Base-by-base conservation (phyloP, 2,329 filamentous ascomycete genomes). In the Celoporthe dispersa region DNA sequence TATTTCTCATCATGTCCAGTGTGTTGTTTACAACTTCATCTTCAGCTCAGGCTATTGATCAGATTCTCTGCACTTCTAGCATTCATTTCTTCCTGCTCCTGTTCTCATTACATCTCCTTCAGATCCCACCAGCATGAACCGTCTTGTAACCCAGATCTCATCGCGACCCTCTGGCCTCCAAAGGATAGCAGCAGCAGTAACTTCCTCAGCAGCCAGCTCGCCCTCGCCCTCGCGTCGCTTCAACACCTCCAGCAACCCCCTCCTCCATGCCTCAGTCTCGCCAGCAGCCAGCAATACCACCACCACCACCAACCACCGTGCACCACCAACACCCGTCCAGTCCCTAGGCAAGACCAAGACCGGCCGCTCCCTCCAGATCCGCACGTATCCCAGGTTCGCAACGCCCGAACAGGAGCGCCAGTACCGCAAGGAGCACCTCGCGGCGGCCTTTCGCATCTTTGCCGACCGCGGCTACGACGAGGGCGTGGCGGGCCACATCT, bases 401-500 rank as follows among this genome's bases (percentile, higher is more conserved):
- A 80, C 82, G 28, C 82, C 83, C 70, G 81, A 82, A 31, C 82
- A 84, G 53, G 84, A 90, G 67, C 86, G 88, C 14, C 79, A 81
- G 73, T 89, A 87, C 81, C 85, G 87, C 73, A 81, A 87, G 35
- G 80, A 84, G 37, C 87, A 88, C 76, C 87, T 88, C 78, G 86
- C 86, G 0, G 82, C 82, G 1, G 87, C 87, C 4, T 91, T 91
- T 76, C 85, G 88, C 12, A 82, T 90, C 67, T 90, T 90, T 75
- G 84, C 88, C 0, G 83, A 86, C 59, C 85, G 87, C 74, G 87
- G 86, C 63, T 89, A 85, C 78, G 86, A 84, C 0, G 88, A 90
- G 76, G 88, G 89, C 70, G 88, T 90, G 80, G 81, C 82, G 5
- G 88, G 89, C 1, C 88, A 91, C 77, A 90, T 91, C 70, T 67